Conservation (phyloP, 768 basidiomycete genomes). For the Amanita pseudoporphyria region DNA sequence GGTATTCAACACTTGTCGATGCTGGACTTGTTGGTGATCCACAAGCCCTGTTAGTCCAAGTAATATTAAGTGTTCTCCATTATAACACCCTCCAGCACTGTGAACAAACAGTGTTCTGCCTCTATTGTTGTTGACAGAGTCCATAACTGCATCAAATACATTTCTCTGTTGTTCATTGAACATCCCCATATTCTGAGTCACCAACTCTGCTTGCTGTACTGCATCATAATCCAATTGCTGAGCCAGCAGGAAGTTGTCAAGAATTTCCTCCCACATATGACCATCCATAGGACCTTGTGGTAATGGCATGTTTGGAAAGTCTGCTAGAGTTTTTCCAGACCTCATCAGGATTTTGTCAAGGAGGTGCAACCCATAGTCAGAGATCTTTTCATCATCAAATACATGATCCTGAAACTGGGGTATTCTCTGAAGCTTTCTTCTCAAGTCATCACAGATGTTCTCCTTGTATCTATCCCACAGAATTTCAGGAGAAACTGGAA, state of each 20-base stretch:
- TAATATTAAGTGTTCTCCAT: too few species aligned
- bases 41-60: too few species aligned
- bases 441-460: constrained; percentile 33
- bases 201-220: neutral
- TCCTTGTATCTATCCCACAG: constrained; percentile 29
- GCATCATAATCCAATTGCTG: constrained; percentile 24
- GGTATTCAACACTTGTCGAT: too few species aligned
- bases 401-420: constrained; percentile 5
- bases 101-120: constrained; percentile 28
- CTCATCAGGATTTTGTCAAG: constrained; percentile 19
- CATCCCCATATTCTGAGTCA: neutral
- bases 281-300: constrained; percentile 2
- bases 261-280: constrained; percentile 16
- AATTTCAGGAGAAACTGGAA: constrained; percentile 19
- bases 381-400: constrained; percentile 22
- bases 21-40: too few species aligned
- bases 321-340: constrained; percentile 13
- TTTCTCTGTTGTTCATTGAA: constrained; percentile 23
- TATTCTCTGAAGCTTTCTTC: constrained; percentile 11
- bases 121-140: constrained; percentile 14
- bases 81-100: constrained; percentile 36
- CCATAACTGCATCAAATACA: constrained; percentile 21
- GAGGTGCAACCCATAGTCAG: constrained; percentile 31
- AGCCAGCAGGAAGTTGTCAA: constrained; percentile 19
- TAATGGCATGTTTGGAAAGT: constrained; percentile 25